These are phyloP conservation scores for Lolium perenne DNA, from an alignment of 176 grass and related monocot species.

Conservation along the genomic window DNA sequence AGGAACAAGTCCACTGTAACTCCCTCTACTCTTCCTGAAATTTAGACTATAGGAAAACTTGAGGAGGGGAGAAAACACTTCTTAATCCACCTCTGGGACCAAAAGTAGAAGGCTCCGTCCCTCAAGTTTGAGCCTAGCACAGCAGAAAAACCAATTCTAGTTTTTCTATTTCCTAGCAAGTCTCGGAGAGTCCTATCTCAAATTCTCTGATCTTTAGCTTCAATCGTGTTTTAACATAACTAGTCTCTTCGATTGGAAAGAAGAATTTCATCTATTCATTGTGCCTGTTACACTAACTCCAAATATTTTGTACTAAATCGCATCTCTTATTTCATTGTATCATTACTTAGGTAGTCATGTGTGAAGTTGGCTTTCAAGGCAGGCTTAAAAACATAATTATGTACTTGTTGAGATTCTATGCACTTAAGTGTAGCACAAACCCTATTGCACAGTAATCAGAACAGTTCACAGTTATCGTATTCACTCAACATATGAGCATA, in stretches of 20 bases:
- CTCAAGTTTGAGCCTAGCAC: conserved; percentile 1
- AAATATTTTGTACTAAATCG: neutral
- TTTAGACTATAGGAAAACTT: neutral
- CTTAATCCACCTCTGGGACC: neutral
- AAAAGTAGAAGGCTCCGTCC: neutral
- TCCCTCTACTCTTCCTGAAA: neutral
- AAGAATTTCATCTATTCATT: neutral
- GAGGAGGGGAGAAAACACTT: neutral
- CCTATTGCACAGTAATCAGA: neutral
- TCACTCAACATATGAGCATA: neutral
- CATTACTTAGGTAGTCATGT: neutral
- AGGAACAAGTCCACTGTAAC: neutral
- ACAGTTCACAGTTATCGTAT: neutral
- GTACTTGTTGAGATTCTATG: neutral
- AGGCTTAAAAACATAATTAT: neutral
- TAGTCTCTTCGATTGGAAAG: neutral
- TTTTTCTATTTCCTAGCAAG: neutral
- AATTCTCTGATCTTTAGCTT: neutral
- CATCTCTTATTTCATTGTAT: neutral
- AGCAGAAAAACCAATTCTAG: neutral
- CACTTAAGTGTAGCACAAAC: conserved; percentile 14
- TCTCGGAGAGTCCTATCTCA: neutral
- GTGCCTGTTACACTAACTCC: conserved; percentile 4
- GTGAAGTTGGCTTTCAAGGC: neutral
- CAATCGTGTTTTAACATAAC: neutral